These are phyloP conservation scores for Terana coerulea DNA, from an alignment of 768 basidiomycete species.

Conservation along the genomic window DNA sequence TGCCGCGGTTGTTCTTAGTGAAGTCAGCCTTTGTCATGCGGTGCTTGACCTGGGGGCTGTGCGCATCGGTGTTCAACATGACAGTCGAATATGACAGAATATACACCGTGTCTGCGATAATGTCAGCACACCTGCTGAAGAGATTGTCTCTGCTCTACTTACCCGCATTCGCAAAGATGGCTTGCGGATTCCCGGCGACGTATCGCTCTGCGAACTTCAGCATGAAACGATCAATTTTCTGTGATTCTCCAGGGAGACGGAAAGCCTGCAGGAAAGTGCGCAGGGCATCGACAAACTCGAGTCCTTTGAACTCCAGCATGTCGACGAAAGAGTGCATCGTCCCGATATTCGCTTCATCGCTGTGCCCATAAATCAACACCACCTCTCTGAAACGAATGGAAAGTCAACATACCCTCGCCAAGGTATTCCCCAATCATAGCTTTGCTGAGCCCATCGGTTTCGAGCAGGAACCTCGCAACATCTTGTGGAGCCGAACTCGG, in stretches of 20 bases:
- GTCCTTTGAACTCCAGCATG: constrained; percentile 77
- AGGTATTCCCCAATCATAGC: constrained; percentile 97
- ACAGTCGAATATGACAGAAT: constrained; percentile 94
- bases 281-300: constrained; percentile 85
- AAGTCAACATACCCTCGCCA: constrained; percentile 90
- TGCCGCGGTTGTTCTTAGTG: constrained; percentile 92
- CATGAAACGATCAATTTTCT: constrained; percentile 99
- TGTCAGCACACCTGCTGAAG: background rate
- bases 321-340: constrained; percentile 99
- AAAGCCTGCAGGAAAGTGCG: constrained; percentile 91
- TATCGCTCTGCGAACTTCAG: constrained; percentile 98
- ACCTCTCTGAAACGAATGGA: too few species aligned
- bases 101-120: constrained; percentile 76
- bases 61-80: constrained; percentile 95
- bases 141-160: constrained; percentile 20
- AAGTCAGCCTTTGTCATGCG: constrained; percentile 94
- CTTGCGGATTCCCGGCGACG: constrained; percentile 82
- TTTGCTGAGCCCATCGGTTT: constrained; percentile 92
- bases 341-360: constrained; percentile 85
- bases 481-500: constrained; percentile 64
- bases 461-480: constrained; percentile 80
- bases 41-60: constrained; percentile 91
- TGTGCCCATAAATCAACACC: constrained; percentile 35
- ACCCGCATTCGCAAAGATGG: constrained; percentile 94
- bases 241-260: constrained; percentile 94